phyloP scores from a whole-genome alignment of 2,329 filamentous ascomycete genomes.

The Fusarium dimerum region DNA sequence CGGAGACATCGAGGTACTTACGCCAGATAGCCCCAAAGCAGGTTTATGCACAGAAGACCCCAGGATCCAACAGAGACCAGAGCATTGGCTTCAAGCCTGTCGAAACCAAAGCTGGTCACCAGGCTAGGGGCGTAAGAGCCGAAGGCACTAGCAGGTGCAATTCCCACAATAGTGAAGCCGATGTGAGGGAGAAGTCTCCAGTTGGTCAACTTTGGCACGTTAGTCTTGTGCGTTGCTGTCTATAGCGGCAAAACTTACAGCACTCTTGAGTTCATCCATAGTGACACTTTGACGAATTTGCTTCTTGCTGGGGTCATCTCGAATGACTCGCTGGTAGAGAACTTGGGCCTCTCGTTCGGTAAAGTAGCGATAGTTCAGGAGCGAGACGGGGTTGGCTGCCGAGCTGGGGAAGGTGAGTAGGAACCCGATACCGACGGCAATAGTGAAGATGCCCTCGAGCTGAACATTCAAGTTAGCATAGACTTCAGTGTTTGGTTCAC shows the following conservation, averaged over 20 bases:
- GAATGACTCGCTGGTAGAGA: constrained; percentile 31
- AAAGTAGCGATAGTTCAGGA: constrained; percentile 32
- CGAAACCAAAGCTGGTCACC: constrained; percentile 35
- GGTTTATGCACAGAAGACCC: constrained; percentile 32
- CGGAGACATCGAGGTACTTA: background rate
- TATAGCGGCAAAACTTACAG: constrained; percentile 24
- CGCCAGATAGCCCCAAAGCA: constrained; percentile 30
- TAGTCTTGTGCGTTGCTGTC: background rate
- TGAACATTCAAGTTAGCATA: constrained; percentile 7
- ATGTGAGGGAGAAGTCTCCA: constrained; percentile 37
- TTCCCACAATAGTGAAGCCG: constrained; percentile 29
- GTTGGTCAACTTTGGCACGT: constrained; percentile 32
- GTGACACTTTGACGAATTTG: constrained; percentile 29
- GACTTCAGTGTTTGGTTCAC: no score
- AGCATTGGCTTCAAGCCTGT: constrained; percentile 21
- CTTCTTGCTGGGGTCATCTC: constrained; percentile 31
- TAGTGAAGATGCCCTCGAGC: constrained; percentile 38
- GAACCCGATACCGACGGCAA: constrained; percentile 34
- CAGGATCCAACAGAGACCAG: constrained; percentile 36
- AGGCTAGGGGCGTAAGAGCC: constrained; percentile 19
- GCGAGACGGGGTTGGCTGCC: constrained; percentile 29
- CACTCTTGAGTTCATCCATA: constrained; percentile 32
- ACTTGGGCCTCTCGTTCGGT: constrained; percentile 36
- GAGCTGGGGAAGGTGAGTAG: constrained; percentile 33
- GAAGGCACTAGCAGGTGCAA: constrained; percentile 30